phyloP scores from a whole-genome alignment of 1,139 yeast species.

The Pneumocystis wakefieldiae region DNA sequence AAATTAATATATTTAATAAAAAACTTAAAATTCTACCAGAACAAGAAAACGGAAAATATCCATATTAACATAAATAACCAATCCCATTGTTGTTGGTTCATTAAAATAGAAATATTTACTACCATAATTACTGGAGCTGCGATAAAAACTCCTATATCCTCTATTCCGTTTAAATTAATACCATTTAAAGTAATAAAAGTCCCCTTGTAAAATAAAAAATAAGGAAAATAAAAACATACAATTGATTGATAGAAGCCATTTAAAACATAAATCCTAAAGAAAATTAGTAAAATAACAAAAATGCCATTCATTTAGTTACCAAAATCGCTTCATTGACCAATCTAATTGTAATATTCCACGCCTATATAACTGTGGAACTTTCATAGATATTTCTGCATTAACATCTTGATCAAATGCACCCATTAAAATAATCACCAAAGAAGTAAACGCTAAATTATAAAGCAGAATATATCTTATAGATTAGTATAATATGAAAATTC shows the following conservation, averaged over 20 bases:
- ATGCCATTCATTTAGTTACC: constrained; percentile 23
- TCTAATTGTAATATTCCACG: constrained; percentile 72
- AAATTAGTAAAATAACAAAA: not conserved
- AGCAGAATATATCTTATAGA: constrained; percentile 62
- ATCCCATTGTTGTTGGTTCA: constrained; percentile 90
- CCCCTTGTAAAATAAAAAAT: constrained; percentile 42
- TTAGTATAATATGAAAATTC: not conserved
- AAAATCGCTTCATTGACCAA: constrained; percentile 66
- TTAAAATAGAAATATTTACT: constrained; percentile 62
- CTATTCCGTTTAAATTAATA: constrained; percentile 61
- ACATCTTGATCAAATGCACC: constrained; percentile 93
- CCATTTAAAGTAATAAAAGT: constrained; percentile 52
- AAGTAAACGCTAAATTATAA: constrained; percentile 87
- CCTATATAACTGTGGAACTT: constrained; percentile 82
- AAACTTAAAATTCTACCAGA: constrained; percentile 17
- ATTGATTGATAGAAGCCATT: constrained; percentile 86
- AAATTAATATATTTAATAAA: not conserved
- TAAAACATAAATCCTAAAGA: constrained; percentile 41
- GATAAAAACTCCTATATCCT: constrained; percentile 68
- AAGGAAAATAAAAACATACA: constrained; percentile 77
- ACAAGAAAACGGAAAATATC: constrained; percentile 47
- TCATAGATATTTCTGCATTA: constrained; percentile 57
- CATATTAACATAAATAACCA: constrained; percentile 60
- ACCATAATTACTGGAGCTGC: constrained; percentile 66
- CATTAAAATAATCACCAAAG: constrained; percentile 78